Evolutionary conservation across 2,329 filamentous ascomycete species (phyloP).

Genomic region (Setomelanomma holmii): DNA sequence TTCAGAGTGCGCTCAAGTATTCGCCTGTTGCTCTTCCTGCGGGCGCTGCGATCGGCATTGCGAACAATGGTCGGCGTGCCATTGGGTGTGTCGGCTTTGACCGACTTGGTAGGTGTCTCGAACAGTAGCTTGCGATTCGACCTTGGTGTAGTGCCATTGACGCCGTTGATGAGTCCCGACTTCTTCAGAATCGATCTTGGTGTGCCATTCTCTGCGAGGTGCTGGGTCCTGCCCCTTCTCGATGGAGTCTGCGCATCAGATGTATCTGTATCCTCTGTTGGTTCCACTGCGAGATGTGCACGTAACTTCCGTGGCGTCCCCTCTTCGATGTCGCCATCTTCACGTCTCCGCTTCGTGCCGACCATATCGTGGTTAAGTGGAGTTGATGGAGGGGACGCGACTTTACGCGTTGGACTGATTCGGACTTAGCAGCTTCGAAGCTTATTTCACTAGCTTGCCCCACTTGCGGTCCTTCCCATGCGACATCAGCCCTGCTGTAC

Average conservation of each 20-base stretch:
- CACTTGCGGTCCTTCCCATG: too few species aligned
- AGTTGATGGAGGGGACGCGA: constrained; percentile 30
- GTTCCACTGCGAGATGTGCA: constrained; percentile 18
- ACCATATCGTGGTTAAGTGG: constrained; percentile 29
- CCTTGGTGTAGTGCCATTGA: constrained; percentile 48
- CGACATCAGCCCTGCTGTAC: too few species aligned
- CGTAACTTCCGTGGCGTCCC: constrained; percentile 38
- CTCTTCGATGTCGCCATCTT: constrained; percentile 27
- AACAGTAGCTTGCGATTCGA: constrained; percentile 57
- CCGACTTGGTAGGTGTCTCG: constrained; percentile 51
- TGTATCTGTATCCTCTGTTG: constrained; percentile 25
- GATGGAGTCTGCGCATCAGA: constrained; percentile 42
- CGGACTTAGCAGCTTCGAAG: constrained; percentile 2
- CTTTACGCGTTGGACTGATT: constrained; percentile 21
- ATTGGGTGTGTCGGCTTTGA: constrained; percentile 39
- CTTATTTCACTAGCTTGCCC: too few species aligned
- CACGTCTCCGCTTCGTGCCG: constrained; percentile 42
- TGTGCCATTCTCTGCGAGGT: constrained; percentile 34
- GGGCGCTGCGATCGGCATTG: constrained; percentile 83
- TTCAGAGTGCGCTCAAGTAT: constrained; percentile 75
- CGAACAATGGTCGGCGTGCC: constrained; percentile 69
- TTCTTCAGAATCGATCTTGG: constrained; percentile 46
- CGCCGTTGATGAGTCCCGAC: constrained; percentile 24
- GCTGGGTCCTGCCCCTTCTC: constrained; percentile 28
- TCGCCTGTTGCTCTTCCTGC: constrained; percentile 80